These are phyloP conservation scores for Prunus yedoensis DNA, from an alignment of 331 rosid genomes.

Conservation along the genomic window DNA sequence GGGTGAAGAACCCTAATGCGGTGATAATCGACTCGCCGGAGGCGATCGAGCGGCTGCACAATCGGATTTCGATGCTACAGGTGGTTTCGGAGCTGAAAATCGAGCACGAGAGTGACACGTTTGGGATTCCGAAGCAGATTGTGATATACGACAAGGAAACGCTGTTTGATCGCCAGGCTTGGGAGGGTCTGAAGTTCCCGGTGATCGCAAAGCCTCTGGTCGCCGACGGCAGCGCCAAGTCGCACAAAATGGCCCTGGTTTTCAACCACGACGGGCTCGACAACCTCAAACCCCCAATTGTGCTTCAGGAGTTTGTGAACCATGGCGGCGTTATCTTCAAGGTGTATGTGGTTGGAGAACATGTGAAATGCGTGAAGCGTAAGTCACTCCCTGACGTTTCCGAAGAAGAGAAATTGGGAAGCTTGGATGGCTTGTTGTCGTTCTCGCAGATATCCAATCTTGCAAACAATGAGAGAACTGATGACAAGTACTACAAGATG, in stretches of 20 bases:
- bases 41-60: conserved; percentile 83
- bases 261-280: conserved; percentile 63
- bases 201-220: conserved; percentile 88
- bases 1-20: conserved; percentile 55
- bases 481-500: conserved; percentile 65
- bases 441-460: conserved; percentile 91
- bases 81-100: conserved; percentile 79
- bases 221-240: conserved; percentile 93
- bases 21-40: conserved; percentile 73
- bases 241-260: conserved; percentile 87
- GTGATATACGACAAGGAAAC: conserved; percentile 81
- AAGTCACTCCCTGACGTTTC: conserved; percentile 91
- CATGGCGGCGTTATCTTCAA: conserved; percentile 96
- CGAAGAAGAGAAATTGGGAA: conserved; percentile 62
- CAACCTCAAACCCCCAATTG: conserved; percentile 82
- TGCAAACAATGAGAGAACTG: conserved; percentile 52
- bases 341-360: conserved; percentile 82
- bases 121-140: conserved; percentile 95
- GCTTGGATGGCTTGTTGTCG: conserved; percentile 59
- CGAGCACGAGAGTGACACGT: conserved; percentile 51
- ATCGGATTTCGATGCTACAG: conserved; percentile 94
- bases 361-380: conserved; percentile 82
- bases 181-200: conserved; percentile 80
- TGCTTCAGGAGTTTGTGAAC: conserved; percentile 85
- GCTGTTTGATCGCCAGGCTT: conserved; percentile 54